These are phyloP conservation scores for Bacidia rubella DNA, from an alignment of 495 filamentous ascomycete genomes.

Conservation along the genomic window DNA sequence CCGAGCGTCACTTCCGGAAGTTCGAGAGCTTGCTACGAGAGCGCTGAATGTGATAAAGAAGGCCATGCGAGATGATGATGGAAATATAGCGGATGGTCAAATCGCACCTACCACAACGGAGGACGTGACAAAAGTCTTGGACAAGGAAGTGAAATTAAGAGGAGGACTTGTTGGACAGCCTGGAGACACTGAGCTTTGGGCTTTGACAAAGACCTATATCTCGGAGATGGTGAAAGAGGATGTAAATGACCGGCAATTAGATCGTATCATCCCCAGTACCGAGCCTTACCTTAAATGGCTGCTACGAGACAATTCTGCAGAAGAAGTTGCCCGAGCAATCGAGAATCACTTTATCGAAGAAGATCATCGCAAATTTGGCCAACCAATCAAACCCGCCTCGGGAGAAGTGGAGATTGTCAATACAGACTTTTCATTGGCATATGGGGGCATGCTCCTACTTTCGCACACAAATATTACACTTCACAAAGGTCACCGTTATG, in stretches of 20 bases:
- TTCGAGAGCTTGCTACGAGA: conserved; percentile 75
- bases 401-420: conserved; percentile 92
- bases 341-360: conserved; percentile 63
- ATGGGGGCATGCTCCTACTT: conserved; percentile 94
- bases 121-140: conserved; percentile 62
- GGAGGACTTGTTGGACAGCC: conserved; percentile 44
- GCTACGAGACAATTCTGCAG: conserved; percentile 41
- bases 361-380: conserved; percentile 74
- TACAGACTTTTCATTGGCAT: conserved; percentile 92
- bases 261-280: conserved; percentile 53
- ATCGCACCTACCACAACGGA: conserved; percentile 58
- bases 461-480: conserved; percentile 92
- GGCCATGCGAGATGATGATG: conserved; percentile 68
- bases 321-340: conserved; percentile 49
- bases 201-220: conserved; percentile 58
- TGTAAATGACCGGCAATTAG: conserved; percentile 66
- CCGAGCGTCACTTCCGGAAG: conserved; percentile 84
- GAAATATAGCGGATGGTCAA: conserved; percentile 38
- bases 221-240: conserved; percentile 80
- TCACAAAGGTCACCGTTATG: conserved; percentile 91
- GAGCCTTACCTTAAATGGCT: conserved; percentile 64
- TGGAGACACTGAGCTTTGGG: conserved; percentile 49
- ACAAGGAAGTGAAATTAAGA: conserved; percentile 57
- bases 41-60: conserved; percentile 82
- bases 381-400: conserved; percentile 71